phyloP scores from a whole-genome alignment of 495 filamentous ascomycete species.

The Neurospora intermedia region DNA sequence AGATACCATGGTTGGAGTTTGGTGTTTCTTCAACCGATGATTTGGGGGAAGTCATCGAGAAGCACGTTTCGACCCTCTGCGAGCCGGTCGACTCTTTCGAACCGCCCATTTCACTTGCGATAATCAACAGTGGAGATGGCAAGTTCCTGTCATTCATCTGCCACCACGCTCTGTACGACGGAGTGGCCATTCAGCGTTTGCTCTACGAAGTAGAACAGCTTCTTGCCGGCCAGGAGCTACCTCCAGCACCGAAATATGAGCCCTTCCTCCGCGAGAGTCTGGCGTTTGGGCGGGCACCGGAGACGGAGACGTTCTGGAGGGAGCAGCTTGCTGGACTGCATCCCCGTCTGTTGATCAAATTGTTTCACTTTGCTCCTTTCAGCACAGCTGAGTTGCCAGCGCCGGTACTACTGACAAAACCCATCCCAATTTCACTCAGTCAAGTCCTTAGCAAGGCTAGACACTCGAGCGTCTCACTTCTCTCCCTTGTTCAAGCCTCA shows the following conservation, averaged over 20 bases:
- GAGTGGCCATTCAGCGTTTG: constrained; percentile 52
- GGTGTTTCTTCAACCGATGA: neutral
- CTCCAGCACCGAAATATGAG: constrained; percentile 34
- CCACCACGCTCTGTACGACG: constrained; percentile 79
- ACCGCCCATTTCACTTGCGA: constrained; percentile 29
- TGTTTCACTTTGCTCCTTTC: neutral
- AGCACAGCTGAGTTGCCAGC: neutral
- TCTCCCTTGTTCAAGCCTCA: constrained; percentile 55
- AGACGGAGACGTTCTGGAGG: constrained; percentile 53
- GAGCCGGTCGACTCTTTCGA: constrained; percentile 18
- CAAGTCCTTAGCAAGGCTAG: constrained; percentile 38
- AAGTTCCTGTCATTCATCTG: constrained; percentile 47
- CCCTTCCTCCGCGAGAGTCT: constrained; percentile 24
- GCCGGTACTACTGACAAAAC: neutral
- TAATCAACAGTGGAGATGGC: constrained; percentile 11
- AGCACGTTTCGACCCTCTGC: constrained; percentile 19
- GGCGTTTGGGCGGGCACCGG: constrained; percentile 6
- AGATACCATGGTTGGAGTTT: constrained; percentile 23
- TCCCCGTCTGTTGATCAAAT: constrained; percentile 30
- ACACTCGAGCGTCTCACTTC: constrained; percentile 45
- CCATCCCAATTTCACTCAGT: constrained; percentile 21
- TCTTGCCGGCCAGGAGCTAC: constrained; percentile 34
- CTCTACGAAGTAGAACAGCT: constrained; percentile 52
- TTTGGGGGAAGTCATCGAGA: constrained; percentile 5
- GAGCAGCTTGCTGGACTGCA: constrained; percentile 37